Percentiles rank a stretch among this genome's conserved stretches.
These are phyloP conservation scores for Chrysoporthe deuterocubensis DNA, from an alignment of 2,329 filamentous ascomycete species.

Conservation along the genomic window DNA sequence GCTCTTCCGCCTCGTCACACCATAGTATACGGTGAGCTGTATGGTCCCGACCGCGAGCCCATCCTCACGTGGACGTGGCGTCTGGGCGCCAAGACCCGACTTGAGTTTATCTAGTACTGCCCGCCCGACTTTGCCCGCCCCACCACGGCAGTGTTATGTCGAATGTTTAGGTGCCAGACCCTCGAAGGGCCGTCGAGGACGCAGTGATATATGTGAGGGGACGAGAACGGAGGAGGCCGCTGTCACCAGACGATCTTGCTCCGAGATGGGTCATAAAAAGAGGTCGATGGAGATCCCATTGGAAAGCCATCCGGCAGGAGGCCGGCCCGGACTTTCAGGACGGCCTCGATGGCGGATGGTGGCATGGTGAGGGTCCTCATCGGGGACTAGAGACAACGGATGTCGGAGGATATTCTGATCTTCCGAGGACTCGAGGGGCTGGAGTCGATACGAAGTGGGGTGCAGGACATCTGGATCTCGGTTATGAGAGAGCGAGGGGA, in stretches of 20 bases:
- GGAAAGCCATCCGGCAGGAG: not conserved
- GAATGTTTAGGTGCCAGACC: not conserved
- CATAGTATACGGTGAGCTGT: conserved; percentile 22
- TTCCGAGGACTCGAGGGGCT: not conserved
- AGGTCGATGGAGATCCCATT: not conserved
- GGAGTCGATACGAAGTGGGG: not conserved
- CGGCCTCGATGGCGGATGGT: not conserved
- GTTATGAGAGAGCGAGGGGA: not conserved
- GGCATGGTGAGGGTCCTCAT: not conserved
- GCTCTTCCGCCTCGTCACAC: conserved; percentile 20
- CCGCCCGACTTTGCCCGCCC: conserved; percentile 17
- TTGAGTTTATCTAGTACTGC: conserved; percentile 26
- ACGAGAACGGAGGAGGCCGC: not conserved
- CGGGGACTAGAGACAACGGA: not conserved
- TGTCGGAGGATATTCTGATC: not conserved
- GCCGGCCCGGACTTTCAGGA: not conserved
- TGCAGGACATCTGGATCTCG: not conserved
- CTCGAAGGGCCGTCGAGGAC: not conserved
- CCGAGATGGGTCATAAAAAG: not conserved
- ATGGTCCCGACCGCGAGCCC: conserved; percentile 4
- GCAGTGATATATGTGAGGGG: not conserved
- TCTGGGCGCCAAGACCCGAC: conserved; percentile 2
- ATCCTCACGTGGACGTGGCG: not conserved
- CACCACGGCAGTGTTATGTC: not conserved
- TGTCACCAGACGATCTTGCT: not conserved